Base-by-base conservation (phyloP, 2,329 filamentous ascomycete genomes). In the Penicillium sp. region DNA sequence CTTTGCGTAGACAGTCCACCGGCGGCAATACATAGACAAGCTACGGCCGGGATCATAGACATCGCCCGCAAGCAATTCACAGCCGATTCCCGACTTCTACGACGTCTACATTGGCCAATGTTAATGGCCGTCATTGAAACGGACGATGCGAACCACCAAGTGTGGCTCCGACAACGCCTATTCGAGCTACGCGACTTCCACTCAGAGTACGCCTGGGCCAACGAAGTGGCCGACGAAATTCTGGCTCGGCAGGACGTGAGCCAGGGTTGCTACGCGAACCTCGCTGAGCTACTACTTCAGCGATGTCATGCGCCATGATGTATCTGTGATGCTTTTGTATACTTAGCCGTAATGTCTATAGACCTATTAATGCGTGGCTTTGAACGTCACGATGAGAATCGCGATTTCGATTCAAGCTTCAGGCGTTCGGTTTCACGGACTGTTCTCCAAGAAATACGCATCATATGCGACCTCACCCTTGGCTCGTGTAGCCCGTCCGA, bases 91-190 rank as follows among this genome's bases (percentile, higher is more conserved):
- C 68, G 64, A 26, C 64, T 72, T 1, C 45, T 75, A 2, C 68
- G 69, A 4, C 68, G 73, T 3, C 57, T 74, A 11, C 68, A 72
- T 35, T 75, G 71, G 71, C 68, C 72, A 7, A 57, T 75, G 0
- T 48, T 74, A 4, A 72, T 75, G 64, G 73, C 71, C 0, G 44
- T 67, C 29, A 67, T 75, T 39, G 71, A 73, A 46, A 74, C 70
- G 1, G 62, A 66, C 1, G 66, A 75, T 45, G 44, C 52, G 0
- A 57, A 60, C 0, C 67, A 73, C 25, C 71, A 67, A 9, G 63
- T 63, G 1, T 75, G 72, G 73, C 54, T 74, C 1, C 64, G 66
- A 19, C 62, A 72, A 25, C 67, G 72, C 13, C 56, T 75, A 11
- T 58, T 59, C 3, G 71, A 72, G 26, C 35, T 73, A 19, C 66